Evolutionary conservation across 371 early-diverging fungal genomes (phyloP), one percentile per base, ranked within the genome.

Genomic region (Actinomucor elegans): DNA sequence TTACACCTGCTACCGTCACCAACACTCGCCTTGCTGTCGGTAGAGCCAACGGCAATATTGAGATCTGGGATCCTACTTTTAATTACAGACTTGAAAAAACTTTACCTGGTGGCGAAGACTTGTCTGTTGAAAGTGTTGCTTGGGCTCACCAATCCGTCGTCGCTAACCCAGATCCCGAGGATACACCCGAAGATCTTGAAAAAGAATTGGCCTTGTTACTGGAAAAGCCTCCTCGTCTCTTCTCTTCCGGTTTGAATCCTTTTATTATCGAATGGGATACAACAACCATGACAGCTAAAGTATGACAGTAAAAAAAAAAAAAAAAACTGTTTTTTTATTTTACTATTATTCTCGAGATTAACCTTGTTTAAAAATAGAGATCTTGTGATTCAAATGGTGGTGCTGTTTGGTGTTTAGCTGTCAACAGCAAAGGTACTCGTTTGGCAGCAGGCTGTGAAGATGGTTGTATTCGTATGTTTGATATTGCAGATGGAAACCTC

Each of bases 381-480:
- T 59, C 66, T 4, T 80, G 88, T 7, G 91, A 93, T 57, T 89
- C 91, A 15, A 84, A 88, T 50, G 98, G 98, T 61, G 97, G 98
- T 31, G 89, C 96, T 4, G 81, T 96, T 15, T 95, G 96, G 94
- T 92, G 93, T 67, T 85, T 94, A 78, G 86, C 92, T n/a, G 86
- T 83, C 10, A 90, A 91, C 52, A 86, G 80, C 24, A 74, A 74
- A 26, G 84, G 91, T 52, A 90, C 91, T 9, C 66, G 76, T 27
- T 73, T 97, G 20, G 96, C 94, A 18, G 85, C 94, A 24, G 97
- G 94, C 12, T 95, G 94, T 61, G 97, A 95, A 61, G 98, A 97
- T 75, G 96, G 96, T 0, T 81, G 85, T 52, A 85, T 96, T 44
- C 82, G 96, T 32, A 64, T 96, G 24, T 93, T 94, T 57, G 83